These are phyloP conservation scores for Lachancea meyersii DNA, from an alignment of 805 yeast genomes.

Conservation along the genomic window DNA sequence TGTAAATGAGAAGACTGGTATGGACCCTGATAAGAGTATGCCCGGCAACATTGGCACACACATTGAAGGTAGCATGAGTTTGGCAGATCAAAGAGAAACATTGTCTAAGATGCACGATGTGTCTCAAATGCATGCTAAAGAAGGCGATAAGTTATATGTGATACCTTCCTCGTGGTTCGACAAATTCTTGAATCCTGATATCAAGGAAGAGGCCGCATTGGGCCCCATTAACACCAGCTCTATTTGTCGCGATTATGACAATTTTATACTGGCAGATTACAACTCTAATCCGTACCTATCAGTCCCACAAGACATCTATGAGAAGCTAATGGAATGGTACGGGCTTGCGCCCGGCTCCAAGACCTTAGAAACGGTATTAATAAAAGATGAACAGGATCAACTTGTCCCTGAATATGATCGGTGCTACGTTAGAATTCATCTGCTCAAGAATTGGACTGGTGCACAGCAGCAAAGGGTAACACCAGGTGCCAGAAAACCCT, in stretches of 20 bases:
- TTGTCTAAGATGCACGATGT: conserved; percentile 14
- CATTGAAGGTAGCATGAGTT: conserved; percentile 6
- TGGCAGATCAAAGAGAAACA: conserved; percentile 19
- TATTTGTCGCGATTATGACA: conserved; percentile 42
- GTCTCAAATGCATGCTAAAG: conserved; percentile 23
- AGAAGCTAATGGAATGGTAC: conserved; percentile 46
- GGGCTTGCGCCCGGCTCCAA: conserved; percentile 39
- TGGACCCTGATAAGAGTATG: background rate
- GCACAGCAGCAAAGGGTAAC: conserved; percentile 8
- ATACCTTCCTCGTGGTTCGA: conserved; percentile 44
- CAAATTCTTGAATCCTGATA: conserved; percentile 34
- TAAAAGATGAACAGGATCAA: conserved; percentile 26
- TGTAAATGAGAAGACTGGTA: background rate
- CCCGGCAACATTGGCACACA: background rate
- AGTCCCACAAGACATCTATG: conserved; percentile 42
- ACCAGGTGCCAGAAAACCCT: conserved; percentile 16
- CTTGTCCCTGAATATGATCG: conserved; percentile 33
- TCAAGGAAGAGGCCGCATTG: conserved; percentile 28
- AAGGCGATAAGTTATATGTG: conserved; percentile 46
- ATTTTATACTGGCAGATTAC: conserved; percentile 34
- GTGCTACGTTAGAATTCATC: conserved; percentile 35
- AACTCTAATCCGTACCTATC: conserved; percentile 28
- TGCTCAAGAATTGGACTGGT: conserved; percentile 20
- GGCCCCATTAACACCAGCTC: conserved; percentile 44
- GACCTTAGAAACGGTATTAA: conserved; percentile 35